phyloP scores from a whole-genome alignment of 768 basidiomycete genomes.

The Clathrus columnatus region DNA sequence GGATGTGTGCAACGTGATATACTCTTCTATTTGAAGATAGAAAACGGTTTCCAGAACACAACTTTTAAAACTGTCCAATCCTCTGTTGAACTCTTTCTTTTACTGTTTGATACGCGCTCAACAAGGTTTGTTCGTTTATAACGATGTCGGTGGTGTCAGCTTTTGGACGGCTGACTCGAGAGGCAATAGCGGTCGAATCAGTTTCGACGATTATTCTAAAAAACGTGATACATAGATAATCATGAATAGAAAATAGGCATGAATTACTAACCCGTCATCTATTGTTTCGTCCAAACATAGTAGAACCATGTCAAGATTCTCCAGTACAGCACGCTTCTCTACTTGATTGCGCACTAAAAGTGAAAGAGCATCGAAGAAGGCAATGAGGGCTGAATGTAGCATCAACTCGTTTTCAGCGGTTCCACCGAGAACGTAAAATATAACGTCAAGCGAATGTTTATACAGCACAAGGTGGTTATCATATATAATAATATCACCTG shows the following conservation, averaged over 20 bases:
- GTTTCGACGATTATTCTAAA: constrained; percentile 92
- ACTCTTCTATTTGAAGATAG: too few species aligned
- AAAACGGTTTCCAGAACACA: neutral
- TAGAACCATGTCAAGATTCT: constrained; percentile 88
- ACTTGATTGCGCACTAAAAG: constrained; percentile 85
- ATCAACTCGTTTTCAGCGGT: constrained; percentile 92
- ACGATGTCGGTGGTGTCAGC: constrained; percentile 94
- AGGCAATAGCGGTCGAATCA: constrained; percentile 90
- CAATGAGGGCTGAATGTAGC: constrained; percentile 76
- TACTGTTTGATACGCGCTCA: constrained; percentile 88
- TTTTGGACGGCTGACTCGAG: constrained; percentile 83
- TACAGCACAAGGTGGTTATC: constrained; percentile 88
- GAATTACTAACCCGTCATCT: constrained; percentile 79
- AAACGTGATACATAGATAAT: neutral
- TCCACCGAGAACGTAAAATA: constrained; percentile 87
- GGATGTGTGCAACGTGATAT: too few species aligned
- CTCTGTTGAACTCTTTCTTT: constrained; percentile 78
- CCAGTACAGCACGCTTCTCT: constrained; percentile 89
- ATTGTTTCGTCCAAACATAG: constrained; percentile 94
- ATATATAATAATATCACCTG: constrained; percentile 91
- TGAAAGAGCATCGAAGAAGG: constrained; percentile 78
- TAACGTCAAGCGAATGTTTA: constrained; percentile 90
- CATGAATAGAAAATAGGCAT: neutral
- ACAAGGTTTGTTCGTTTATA: constrained; percentile 95
- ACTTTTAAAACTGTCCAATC: constrained; percentile 60